Evolutionary conservation across 176 grass and related monocot species (phyloP).

Genomic region (Aegilops sharonensis): DNA sequence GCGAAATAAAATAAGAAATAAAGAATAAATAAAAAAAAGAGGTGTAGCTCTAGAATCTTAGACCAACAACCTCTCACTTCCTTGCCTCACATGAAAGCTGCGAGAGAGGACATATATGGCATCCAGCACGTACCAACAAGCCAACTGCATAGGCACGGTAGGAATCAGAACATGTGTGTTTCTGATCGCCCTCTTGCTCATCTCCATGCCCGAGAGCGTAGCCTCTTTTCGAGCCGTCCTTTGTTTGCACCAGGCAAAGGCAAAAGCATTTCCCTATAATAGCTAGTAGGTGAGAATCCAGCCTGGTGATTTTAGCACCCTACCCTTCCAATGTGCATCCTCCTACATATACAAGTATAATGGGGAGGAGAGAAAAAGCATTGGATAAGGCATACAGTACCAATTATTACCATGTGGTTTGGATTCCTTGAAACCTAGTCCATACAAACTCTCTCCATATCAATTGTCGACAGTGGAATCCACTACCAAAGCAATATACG

Average conservation of each 20-base stretch:
- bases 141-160: neutral
- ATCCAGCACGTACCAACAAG: neutral
- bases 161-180: conserved; percentile 7
- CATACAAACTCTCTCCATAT: neutral
- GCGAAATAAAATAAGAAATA: neutral
- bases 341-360: neutral
- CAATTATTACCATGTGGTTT: neutral
- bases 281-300: conserved; percentile 10
- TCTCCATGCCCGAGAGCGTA: neutral
- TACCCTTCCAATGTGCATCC: neutral
- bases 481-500: neutral
- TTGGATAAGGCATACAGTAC: neutral
- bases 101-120: neutral
- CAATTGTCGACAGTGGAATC: neutral
- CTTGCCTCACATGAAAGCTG: neutral
- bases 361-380: neutral
- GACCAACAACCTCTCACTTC: neutral
- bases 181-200: neutral
- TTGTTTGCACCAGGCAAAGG: neutral
- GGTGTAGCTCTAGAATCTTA: neutral
- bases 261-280: neutral
- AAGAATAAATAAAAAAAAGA: neutral
- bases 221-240: no score
- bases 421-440: neutral
- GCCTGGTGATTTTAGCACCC: neutral